Evolutionary conservation across 2,329 filamentous ascomycete species (phyloP).

Genomic region (Penicillium sp.): DNA sequence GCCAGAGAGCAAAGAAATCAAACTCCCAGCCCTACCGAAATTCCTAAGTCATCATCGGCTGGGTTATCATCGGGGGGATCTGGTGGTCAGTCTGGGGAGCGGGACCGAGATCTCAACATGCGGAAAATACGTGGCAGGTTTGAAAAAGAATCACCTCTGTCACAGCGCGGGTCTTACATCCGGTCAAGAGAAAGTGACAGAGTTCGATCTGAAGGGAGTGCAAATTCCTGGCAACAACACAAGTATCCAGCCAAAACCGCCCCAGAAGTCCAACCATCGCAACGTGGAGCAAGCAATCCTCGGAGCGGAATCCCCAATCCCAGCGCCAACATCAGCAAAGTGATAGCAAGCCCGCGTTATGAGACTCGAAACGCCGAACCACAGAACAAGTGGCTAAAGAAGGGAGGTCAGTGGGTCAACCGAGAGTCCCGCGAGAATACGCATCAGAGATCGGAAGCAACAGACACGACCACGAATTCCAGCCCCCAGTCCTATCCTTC

Average conservation of each 20-base stretch:
- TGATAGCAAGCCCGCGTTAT: constrained; percentile 18
- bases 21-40: constrained; percentile 13
- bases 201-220: constrained; percentile 17
- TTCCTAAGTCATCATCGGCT: constrained; percentile 13
- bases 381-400: constrained; percentile 32
- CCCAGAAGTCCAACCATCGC: constrained; percentile 3
- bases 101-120: constrained; percentile 32
- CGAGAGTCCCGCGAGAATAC: constrained; percentile 28
- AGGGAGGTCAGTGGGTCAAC: constrained; percentile 39
- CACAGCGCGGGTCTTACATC: constrained; percentile 10
- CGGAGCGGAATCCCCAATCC: constrained; percentile 42
- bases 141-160: constrained; percentile 26
- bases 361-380: constrained; percentile 10
- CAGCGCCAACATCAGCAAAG: constrained; percentile 25
- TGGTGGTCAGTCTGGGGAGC: constrained; percentile 11
- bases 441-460: constrained; percentile 18
- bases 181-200: constrained; percentile 24
- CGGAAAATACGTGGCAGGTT: constrained; percentile 27
- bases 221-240: constrained; percentile 19
- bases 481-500: constrained; percentile 30
- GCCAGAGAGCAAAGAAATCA: constrained; percentile 15
- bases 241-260: constrained; percentile 10
- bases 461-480: constrained; percentile 24
- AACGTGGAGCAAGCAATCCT: constrained; percentile 31
- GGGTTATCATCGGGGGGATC: constrained; percentile 10